Evolutionary conservation across 805 yeast species (phyloP).

Genomic region (Candida boleticola): DNA sequence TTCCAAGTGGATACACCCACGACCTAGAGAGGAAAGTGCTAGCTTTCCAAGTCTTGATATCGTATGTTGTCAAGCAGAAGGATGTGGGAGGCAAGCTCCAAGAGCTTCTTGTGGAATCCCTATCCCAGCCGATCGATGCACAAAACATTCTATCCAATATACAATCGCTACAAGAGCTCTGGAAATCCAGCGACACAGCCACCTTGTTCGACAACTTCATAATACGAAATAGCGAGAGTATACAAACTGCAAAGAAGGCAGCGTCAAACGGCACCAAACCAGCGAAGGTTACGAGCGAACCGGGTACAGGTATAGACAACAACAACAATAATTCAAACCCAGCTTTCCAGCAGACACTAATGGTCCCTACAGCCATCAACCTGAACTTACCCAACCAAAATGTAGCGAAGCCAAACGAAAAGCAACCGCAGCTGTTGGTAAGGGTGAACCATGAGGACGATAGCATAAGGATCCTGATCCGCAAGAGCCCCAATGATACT

Average conservation of each 20-base stretch:
- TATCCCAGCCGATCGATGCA: not conserved
- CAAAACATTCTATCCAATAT: constrained; percentile 5
- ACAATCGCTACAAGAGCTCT: constrained; percentile 1
- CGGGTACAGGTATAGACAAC: not conserved
- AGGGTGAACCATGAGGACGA: not conserved
- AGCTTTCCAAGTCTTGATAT: constrained; percentile 15
- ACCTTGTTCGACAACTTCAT: constrained; percentile 11
- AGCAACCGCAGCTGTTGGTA: not conserved
- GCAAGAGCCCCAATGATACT: not conserved
- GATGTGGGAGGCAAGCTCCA: constrained; percentile 3
- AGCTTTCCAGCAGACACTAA: not conserved
- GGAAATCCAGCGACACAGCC: constrained; percentile 9
- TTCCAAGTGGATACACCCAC: constrained; percentile 21
- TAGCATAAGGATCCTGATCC: not conserved
- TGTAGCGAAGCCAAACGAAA: too few species aligned
- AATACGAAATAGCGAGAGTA: constrained; percentile 4
- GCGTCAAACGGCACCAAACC: constrained; percentile 1
- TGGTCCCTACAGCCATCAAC: too few species aligned
- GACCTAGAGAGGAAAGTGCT: constrained; percentile 17
- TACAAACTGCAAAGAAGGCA: constrained; percentile 4
- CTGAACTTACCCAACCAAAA: not conserved
- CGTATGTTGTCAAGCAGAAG: constrained; percentile 2
- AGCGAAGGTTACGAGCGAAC: not conserved
- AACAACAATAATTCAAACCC: not conserved
- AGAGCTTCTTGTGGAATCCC: constrained; percentile 1